Base-by-base conservation (phyloP, 306 rosid genomes). In the Hippophae gyantsensis region DNA sequence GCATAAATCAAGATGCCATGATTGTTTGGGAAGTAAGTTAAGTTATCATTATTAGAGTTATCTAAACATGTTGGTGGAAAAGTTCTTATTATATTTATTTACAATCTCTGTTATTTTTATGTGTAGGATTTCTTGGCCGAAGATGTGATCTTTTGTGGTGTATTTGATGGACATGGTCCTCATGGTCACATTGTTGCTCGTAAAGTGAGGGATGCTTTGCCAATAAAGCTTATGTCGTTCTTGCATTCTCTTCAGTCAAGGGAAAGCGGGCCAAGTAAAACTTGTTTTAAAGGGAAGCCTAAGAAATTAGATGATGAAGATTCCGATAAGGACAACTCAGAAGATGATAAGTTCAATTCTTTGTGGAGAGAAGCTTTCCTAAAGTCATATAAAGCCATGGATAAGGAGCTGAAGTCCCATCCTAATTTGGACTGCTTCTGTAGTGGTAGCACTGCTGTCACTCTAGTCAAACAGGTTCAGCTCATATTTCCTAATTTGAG, bases 1-100 rank as follows among this genome's bases (percentile, higher is more conserved):
- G 99, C 58, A 70, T 88, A 67, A 93, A 93, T 75, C 99, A 93
- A 78, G 99, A 93, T 69, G 93, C 99, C 64, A 93, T 93, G 99
- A 63, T 93, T 71, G 97, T 88, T 23, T 93, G 99, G 99, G 99
- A 93, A 79, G 99, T 92, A 75, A 69, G 95, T 82, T 63, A 53
- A 40, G 66, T 59, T 48, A 55, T 61, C 50, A 5, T 53, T 38
- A 38, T 43, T 18, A 43, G 40, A 56, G 56, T 54, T 58, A 46
- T 52, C 11, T 48, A 57, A 41, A 23, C 55, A 27, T 54, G 56
- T 56, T 69, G 66, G 42, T 59, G 67, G 48, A 56, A 54, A 70
- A 46, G 54, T 61, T 62, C 47, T 13, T 58, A 40, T 60, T 57
- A 18, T 72, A 63, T 56, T 14, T 49, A 59, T 66, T 63, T 73